Base-by-base conservation (phyloP, 2,329 filamentous ascomycete species). In the Proliferodiscus dingleyae region DNA sequence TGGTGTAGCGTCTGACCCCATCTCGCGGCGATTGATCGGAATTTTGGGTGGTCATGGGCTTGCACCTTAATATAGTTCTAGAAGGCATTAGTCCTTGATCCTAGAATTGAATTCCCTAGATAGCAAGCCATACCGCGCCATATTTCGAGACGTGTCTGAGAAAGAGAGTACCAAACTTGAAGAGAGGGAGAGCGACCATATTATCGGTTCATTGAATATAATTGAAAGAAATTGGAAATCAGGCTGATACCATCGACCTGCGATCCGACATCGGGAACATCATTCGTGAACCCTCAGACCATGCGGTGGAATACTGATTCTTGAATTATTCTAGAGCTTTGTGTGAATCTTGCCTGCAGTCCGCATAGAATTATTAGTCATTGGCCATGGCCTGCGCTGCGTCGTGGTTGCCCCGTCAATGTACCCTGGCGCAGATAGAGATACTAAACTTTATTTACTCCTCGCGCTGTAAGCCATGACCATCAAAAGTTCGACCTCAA, bases 111-210 rank as follows among this genome's bases (percentile, higher is more conserved):
- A 10, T n/a, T n/a, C n/a, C n/a, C n/a, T n/a, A n/a, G n/a, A n/a
- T n/a, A n/a, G n/a, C 15, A 23, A 15, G 10, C 4, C 78, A 56
- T 75, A 84, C 80, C 45, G 81, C 80, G 60, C 80, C 80, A 71
- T 84, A 84, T 66, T 84, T 84, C 45, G 80, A 84, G 43, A 84
- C 66, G 61, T 84, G 80, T 55, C 78, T 74, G 59, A 84, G 70
- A 54, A 84, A 80, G 37, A 84, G 71, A 45, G 80, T 65, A 18
- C 74, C 80, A 54, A 84, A 77, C 68, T 85, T 85, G 67, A 85
- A 85, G 15, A 85, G 69, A 16, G 81, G 81, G 30, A 85, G 69
- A 45, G 80, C 73, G 36, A 84, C 80, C 81, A 85, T 84, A 43
- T 50, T 57, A 19, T 18, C 19, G 54, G 37, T 22, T 37, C 13